phyloP scores from a whole-genome alignment of 2,329 filamentous ascomycete species.

The Dichotomopilus funicola region DNA sequence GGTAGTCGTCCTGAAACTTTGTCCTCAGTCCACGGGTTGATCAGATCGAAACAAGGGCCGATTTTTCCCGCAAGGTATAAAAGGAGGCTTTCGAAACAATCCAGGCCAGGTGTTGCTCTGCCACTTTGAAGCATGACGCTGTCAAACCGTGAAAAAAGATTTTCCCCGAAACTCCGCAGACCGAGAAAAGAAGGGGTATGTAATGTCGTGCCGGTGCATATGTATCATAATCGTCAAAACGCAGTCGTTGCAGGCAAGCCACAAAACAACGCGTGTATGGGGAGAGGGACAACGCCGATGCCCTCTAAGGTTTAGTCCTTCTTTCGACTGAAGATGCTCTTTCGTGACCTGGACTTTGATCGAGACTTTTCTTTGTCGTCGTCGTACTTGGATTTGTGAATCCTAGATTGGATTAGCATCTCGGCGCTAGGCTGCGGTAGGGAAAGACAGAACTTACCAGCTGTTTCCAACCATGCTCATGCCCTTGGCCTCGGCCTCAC shows the following conservation, averaged over 20 bases:
- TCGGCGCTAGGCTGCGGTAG: background rate
- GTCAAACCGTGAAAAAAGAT: background rate
- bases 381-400: constrained; percentile 91
- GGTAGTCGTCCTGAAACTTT: too few relatives aligned
- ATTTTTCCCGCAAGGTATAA: background rate
- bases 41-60: too few relatives aligned
- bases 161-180: constrained; percentile 5
- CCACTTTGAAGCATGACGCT: background rate
- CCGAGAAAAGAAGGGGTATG: constrained; percentile 16
- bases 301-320: constrained; percentile 9
- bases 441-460: constrained; percentile 59
- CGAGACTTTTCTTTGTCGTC: constrained; percentile 59
- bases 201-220: constrained; percentile 14
- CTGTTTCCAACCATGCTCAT: constrained; percentile 98
- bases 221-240: constrained; percentile 21
- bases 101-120: background rate
- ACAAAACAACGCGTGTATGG: background rate
- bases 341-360: constrained; percentile 69
- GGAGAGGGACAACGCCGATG: background rate
- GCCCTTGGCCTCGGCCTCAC: constrained; percentile 83
- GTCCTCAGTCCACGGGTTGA: too few relatives aligned
- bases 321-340: constrained; percentile 55
- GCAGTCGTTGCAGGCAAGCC: background rate
- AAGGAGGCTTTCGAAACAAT: background rate
- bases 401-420: constrained; percentile 50